Conservation (phyloP, 1,284 basidiomycete genomes). For the Crucibulum cyathiforme region DNA sequence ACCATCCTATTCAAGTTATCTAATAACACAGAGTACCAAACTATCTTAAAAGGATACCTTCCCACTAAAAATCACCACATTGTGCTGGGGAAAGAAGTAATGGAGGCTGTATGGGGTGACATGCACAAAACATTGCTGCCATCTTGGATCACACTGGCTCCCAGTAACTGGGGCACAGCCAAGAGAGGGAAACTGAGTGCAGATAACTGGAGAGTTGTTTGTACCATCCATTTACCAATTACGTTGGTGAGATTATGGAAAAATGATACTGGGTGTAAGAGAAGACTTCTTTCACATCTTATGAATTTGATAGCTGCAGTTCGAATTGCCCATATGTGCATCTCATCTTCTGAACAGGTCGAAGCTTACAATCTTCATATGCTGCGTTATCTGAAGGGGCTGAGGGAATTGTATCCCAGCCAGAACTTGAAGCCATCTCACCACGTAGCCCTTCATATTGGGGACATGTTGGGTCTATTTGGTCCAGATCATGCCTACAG, state of each 20-base stretch:
- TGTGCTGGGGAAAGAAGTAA: slow-evolving; percentile 1
- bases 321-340: slow-evolving; percentile 9
- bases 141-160: slow-evolving; percentile 29
- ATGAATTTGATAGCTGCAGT: slow-evolving; percentile 14
- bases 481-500: slow-evolving; percentile 16
- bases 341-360: slow-evolving; percentile 3
- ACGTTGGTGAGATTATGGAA: slow-evolving; percentile 24
- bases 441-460: slow-evolving; percentile 14
- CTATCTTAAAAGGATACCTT: not conserved
- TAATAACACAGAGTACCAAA: not conserved
- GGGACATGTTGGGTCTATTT: slow-evolving; percentile 12
- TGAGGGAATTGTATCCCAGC: slow-evolving; percentile 4
- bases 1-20: too few relatives aligned
- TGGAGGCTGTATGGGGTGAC: slow-evolving; percentile 22
- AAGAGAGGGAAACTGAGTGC: slow-evolving; percentile 34
- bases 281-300: slow-evolving; percentile 9
- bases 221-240: slow-evolving; percentile 33
- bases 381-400: slow-evolving; percentile 1
- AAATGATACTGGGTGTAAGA: not conserved
- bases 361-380: slow-evolving; percentile 8
- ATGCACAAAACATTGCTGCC: slow-evolving; percentile 24
- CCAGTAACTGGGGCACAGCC: slow-evolving; percentile 28
- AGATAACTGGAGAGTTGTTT: slow-evolving; percentile 30
- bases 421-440: slow-evolving; percentile 4
- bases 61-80: not conserved